Evolutionary conservation across 1,284 basidiomycete genomes (phyloP).

Genomic region (Apiotrichum sp.): DNA sequence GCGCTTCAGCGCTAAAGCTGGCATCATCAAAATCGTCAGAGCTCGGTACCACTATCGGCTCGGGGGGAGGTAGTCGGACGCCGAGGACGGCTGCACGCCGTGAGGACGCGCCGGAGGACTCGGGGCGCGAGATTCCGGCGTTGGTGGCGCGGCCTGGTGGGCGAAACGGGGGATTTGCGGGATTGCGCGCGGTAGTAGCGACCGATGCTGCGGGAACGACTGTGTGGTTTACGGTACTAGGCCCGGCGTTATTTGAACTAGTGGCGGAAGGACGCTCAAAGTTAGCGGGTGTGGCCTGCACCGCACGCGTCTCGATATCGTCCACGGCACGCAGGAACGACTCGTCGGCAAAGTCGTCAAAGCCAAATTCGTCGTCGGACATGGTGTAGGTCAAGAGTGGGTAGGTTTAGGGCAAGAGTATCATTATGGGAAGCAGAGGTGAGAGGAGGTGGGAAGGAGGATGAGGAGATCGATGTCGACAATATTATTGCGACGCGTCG

Average conservation of each 20-base stretch:
- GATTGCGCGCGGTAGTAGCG: neutral
- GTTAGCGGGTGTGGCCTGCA: neutral
- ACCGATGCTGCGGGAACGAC: neutral
- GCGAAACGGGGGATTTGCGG: slow-evolving; percentile 4
- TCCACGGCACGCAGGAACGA: slow-evolving; percentile 39
- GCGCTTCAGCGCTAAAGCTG: slow-evolving; percentile 14
- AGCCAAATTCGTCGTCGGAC: slow-evolving; percentile 13
- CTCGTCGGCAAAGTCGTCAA: slow-evolving; percentile 36
- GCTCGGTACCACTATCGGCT: slow-evolving; percentile 4
- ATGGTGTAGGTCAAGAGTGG: neutral
- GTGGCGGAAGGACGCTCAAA: no score
- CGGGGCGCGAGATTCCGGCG: no score
- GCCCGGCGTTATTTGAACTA: no score
- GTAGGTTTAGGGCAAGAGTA: no score
- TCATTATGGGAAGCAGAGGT: no score
- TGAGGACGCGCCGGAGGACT: neutral
- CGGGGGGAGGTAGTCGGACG: slow-evolving; percentile 1
- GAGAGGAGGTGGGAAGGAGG: no score
- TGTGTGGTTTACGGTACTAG: neutral
- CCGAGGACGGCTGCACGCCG: slow-evolving; percentile 9
- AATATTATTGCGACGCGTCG: no score
- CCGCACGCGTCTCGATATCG: slow-evolving; percentile 23
- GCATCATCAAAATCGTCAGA: slow-evolving; percentile 24
- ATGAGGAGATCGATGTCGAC: no score
- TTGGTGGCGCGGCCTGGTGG: neutral